Percentiles rank a stretch among this genome's conserved stretches.
These are phyloP conservation scores for Boletus smithii DNA, from an alignment of 1,284 basidiomycete genomes.

Conservation along the genomic window DNA sequence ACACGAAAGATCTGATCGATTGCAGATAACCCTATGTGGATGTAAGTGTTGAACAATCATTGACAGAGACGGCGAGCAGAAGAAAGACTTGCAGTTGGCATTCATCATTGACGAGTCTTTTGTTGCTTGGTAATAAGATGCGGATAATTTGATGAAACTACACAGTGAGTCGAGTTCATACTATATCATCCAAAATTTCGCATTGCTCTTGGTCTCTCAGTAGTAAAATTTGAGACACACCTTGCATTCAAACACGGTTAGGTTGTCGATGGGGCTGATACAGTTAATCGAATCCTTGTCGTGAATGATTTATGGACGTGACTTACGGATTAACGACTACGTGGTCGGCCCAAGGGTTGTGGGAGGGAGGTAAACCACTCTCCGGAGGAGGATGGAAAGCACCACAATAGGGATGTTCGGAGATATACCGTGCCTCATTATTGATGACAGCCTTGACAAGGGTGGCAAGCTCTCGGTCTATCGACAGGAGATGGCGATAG, in stretches of 20 bases:
- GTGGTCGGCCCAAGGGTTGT: constrained; percentile 63
- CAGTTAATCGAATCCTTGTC: background rate
- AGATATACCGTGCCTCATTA: constrained; percentile 71
- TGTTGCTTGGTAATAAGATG: constrained; percentile 67
- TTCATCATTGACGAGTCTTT: constrained; percentile 70
- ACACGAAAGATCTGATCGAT: constrained; percentile 71
- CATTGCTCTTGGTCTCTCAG: background rate
- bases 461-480: constrained; percentile 56
- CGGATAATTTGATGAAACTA: constrained; percentile 72
- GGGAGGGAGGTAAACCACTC: constrained; percentile 56
- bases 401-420: constrained; percentile 70
- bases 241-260: constrained; percentile 77
- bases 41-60: background rate
- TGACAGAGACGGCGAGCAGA: background rate
- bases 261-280: constrained; percentile 59
- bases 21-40: constrained; percentile 56
- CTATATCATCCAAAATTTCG: constrained; percentile 33
- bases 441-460: constrained; percentile 74
- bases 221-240: constrained; percentile 31
- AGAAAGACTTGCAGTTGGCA: constrained; percentile 49
- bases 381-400: constrained; percentile 76
- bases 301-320: background rate
- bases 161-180: constrained; percentile 76
- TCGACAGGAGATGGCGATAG: constrained; percentile 55
- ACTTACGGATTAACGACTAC: constrained; percentile 70